These are phyloP conservation scores for Annulohypoxylon stygium DNA, from an alignment of 495 filamentous ascomycete species.

Conservation along the genomic window DNA sequence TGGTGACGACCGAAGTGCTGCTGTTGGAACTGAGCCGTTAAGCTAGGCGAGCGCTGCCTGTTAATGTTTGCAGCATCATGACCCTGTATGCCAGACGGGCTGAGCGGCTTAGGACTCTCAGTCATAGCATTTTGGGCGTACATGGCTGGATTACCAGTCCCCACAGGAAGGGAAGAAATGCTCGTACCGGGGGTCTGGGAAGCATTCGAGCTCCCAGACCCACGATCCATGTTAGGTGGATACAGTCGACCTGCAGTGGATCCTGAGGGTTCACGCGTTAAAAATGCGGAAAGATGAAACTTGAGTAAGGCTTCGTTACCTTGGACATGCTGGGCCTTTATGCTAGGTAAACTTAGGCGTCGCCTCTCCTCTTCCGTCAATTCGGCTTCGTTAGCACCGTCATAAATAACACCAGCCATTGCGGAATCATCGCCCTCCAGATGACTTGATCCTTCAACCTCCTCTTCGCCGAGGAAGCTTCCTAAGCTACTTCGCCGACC, in stretches of 20 bases:
- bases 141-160: conserved; percentile 67
- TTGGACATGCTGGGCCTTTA: conserved; percentile 75
- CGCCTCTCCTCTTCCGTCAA: conserved; percentile 66
- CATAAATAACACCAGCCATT: conserved; percentile 85
- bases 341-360: conserved; percentile 73
- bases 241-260: conserved; percentile 75
- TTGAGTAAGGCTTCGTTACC: conserved; percentile 60
- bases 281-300: conserved; percentile 26
- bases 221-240: conserved; percentile 68
- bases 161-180: conserved; percentile 62
- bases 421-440: conserved; percentile 76
- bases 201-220: conserved; percentile 67
- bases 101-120: conserved; percentile 89
- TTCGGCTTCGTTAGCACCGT: conserved; percentile 68
- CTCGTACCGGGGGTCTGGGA: conserved; percentile 66
- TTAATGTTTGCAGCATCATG: conserved; percentile 65
- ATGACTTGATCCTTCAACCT: conserved; percentile 65
- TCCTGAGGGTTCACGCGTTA: conserved; percentile 45
- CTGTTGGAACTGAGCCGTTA: conserved; percentile 74
- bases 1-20: conserved; percentile 71
- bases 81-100: conserved; percentile 74
- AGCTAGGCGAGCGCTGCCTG: conserved; percentile 76
- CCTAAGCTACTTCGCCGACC: conserved; percentile 89
- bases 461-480: conserved; percentile 84
- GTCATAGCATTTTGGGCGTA: conserved; percentile 81